Conservation (phyloP, 2,329 filamentous ascomycete genomes). For the Pseudopyricularia cyperi region DNA sequence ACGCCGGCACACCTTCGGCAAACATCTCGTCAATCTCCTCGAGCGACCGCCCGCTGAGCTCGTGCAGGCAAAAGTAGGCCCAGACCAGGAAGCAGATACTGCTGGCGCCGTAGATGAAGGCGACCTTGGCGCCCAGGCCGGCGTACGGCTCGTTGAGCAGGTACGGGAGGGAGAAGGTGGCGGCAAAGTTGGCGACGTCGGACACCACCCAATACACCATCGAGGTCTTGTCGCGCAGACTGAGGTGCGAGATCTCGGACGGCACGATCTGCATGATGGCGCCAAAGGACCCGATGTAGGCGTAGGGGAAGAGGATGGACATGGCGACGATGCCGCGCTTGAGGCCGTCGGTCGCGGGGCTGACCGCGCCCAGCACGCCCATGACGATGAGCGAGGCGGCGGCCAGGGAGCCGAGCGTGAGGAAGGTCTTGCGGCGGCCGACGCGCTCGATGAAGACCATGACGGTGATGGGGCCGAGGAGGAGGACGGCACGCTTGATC, state of each 20-base stretch:
- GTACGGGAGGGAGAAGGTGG: constrained; percentile 22
- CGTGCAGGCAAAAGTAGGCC: constrained; percentile 14
- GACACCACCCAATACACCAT: constrained; percentile 3
- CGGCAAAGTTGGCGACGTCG: constrained; percentile 15
- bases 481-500: constrained; percentile 1
- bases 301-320: background rate
- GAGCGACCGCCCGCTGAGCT: constrained; percentile 6
- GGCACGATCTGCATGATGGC: constrained; percentile 2
- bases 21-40: constrained; percentile 13
- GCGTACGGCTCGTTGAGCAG: constrained; percentile 22
- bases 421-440: background rate
- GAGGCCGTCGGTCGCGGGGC: background rate
- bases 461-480: constrained; percentile 1
- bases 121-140: constrained; percentile 19
- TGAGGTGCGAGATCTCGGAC: constrained; percentile 2
- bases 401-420: background rate
- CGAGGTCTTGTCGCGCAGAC: constrained; percentile 1
- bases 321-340: constrained; percentile 2
- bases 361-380: background rate
- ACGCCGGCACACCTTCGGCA: constrained; percentile 4
- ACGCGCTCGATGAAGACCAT: constrained; percentile 1
- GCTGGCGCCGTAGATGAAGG: constrained; percentile 23
- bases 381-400: constrained; percentile 1
- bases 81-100: constrained; percentile 25
- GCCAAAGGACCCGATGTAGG: constrained; percentile 1